Percentiles rank a stretch among this genome's conserved stretches.
Evolutionary conservation across 176 grass and related monocot genomes (phyloP).

Genomic region (Saccharum spontaneum): DNA sequence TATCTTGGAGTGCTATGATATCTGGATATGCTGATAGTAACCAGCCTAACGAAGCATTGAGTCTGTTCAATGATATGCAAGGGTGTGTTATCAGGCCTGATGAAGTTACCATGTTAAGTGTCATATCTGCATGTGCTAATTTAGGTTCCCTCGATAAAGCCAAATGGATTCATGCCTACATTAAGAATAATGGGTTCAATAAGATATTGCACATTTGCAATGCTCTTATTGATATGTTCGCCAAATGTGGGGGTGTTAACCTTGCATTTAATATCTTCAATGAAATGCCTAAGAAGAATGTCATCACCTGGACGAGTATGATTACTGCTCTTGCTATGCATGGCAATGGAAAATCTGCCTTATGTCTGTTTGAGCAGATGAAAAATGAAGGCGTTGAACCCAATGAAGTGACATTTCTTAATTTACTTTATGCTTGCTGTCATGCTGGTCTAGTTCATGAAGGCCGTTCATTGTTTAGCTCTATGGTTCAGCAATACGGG

Average conservation of each 20-base stretch:
- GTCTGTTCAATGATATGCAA: constrained; percentile 74
- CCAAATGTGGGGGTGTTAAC: constrained; percentile 77
- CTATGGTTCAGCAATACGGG: constrained; percentile 57
- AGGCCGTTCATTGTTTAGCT: constrained; percentile 56
- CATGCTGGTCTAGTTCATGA: constrained; percentile 87
- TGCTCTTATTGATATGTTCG: constrained; percentile 95
- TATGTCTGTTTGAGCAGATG: constrained; percentile 74
- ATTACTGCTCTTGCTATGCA: constrained; percentile 83
- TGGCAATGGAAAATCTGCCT: constrained; percentile 63
- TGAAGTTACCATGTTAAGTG: constrained; percentile 67
- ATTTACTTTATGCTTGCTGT: constrained; percentile 78
- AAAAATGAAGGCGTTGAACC: constrained; percentile 59
- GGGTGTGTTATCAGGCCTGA: constrained; percentile 45
- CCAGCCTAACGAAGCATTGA: constrained; percentile 58
- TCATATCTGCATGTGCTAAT: constrained; percentile 83
- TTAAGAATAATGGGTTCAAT: constrained; percentile 52
- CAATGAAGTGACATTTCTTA: constrained; percentile 80
- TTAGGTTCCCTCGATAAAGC: constrained; percentile 69
- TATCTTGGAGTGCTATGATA: constrained; percentile 96
- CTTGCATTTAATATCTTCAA: constrained; percentile 67
- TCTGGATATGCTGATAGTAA: constrained; percentile 66
- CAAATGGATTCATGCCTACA: constrained; percentile 57
- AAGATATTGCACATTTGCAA: constrained; percentile 55
- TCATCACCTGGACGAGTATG: constrained; percentile 93
- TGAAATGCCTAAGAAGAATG: constrained; percentile 64